Base-by-base conservation (phyloP, 345 rosid genomes). In the Atalantia buxifolia region DNA sequence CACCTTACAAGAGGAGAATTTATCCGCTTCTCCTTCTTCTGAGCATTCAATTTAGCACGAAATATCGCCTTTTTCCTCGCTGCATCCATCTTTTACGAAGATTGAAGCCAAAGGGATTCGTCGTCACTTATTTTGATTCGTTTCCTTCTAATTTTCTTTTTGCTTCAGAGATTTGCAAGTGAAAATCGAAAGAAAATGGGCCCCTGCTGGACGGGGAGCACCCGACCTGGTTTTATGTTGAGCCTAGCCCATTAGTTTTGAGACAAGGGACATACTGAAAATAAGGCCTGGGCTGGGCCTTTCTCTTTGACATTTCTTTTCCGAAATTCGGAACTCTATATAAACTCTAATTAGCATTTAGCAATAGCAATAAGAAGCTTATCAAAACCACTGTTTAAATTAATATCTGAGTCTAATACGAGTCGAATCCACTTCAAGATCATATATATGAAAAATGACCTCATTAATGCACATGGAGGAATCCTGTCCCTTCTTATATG, bases 1-100 rank as follows among this genome's bases (percentile, higher is more conserved):
- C 76, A 92, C 99, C 96, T 87, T 40, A 94, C 95, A 64, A 94
- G 94, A 71, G 98, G 94, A 81, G 98, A 94, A 79, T 96, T 92
- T 30, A 96, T 90, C 76, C 93, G 94, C 64, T 89, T 84, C 0
- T 88, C 92, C 83, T 92, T 96, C 91, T 85, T 96, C 84, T 89
- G 90, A 0, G 97, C 99, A 75, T 88, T 92, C 77, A 92, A 82
- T 81, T 90, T 94, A 24, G 99, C 92, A 8, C 98, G 96, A 83
- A 89, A 96, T 79, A 92, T 21, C 4, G 97, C 97, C 82, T 95
- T 95, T 78, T 87, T 96, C 84, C 83, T 93, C 19, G 92, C 93
- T 72, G 92, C 93, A 78, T 93, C 98, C 99, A 95, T 95, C 38
- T 21, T 12, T 45, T 45, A 12, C 4, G 50, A 45, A 45, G 50